Evolutionary conservation across 352 stramenopile species (phyloP), one percentile per base, ranked within the genome.

Genomic region (Globisporangium nunn): DNA sequence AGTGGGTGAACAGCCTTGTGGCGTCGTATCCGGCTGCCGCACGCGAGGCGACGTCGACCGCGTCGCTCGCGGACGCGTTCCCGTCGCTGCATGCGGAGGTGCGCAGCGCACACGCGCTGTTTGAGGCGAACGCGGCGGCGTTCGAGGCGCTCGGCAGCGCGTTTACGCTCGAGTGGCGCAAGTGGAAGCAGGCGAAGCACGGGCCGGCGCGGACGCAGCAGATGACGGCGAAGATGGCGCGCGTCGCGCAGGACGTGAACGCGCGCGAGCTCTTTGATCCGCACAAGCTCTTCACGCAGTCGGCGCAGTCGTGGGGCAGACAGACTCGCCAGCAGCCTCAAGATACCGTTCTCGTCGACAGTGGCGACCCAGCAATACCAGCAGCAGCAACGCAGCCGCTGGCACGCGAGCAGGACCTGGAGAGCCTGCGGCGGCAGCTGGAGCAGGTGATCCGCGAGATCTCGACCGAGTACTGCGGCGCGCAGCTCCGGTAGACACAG

Each of bases 1-100:
- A 88, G 62, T 87, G 75, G 78, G 68, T 86, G 52, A 87, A 88
- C 47, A 61, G 75, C 12, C 51, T 88, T 17, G 61, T 87, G 6
- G 52, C 68, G 3, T 15, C 49, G 30, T 56, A 61, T 8, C 23
- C 46, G n/a, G 46, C 47, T 17, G 23, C 30, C 6, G 29, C n/a
- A 8, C 8, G 37, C 18, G 53, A 12, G 11, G 1, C 44, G 5
- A 2, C 3, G n/a, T 10, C 6, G 28, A 23, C 37, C 44, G 30
- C 30, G 4, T 28, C 8, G 4, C 35, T 58, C 5, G 52, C 45
- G 4, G 31, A 10, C 29, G 31, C 35, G 15, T 59, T 59, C 39
- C 58, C 58, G 28, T 6, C 52, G 11, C 50, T 82, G 40, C 50
- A 54, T 28, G 23, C 54, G 15, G 65, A 82, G 18, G 70, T 75